A percentile compares a stretch with the other conserved stretches of the same genome.
phyloP scores from a whole-genome alignment of 2,329 filamentous ascomycete species.

The Colletotrichum echinochloae region DNA sequence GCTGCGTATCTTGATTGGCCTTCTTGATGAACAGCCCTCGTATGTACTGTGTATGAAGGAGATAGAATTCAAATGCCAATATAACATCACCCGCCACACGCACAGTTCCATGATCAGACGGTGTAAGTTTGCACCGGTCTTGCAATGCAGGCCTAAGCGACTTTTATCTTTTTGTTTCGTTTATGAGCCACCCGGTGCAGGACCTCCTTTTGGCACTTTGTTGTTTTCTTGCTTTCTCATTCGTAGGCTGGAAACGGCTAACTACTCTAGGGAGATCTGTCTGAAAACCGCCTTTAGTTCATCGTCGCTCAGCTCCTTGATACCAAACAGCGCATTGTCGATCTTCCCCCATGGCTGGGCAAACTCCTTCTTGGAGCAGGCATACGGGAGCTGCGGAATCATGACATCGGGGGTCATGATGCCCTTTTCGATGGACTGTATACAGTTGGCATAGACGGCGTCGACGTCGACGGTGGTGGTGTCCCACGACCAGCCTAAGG shows the following conservation, averaged over 20 bases:
- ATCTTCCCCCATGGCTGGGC: slow-evolving; percentile 35
- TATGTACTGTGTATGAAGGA: slow-evolving; percentile 43
- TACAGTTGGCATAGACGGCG: slow-evolving; percentile 39
- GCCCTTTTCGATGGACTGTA: slow-evolving; percentile 42
- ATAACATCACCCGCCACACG: slow-evolving; percentile 7
- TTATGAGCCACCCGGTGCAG: too few relatives aligned
- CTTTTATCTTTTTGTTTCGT: background rate
- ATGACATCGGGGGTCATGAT: slow-evolving; percentile 40
- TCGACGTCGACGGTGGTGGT: slow-evolving; percentile 38
- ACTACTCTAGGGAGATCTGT: slow-evolving; percentile 28
- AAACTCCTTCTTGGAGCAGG: slow-evolving; percentile 39
- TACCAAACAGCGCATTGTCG: slow-evolving; percentile 43
- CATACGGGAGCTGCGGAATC: slow-evolving; percentile 41
- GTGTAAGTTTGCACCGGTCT: background rate
- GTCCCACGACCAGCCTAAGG: slow-evolving; percentile 41
- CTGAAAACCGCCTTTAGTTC: slow-evolving; percentile 42
- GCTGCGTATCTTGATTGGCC: slow-evolving; percentile 26
- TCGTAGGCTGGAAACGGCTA: background rate
- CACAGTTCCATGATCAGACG: too few relatives aligned
- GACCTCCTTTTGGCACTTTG: background rate
- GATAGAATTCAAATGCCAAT: slow-evolving; percentile 39
- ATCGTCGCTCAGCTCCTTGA: slow-evolving; percentile 42
- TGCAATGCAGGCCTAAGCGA: background rate
- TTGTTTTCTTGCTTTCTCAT: background rate
- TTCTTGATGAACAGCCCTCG: slow-evolving; percentile 33